Conservation (phyloP, 306 rosid genomes). For the Gillenia trifoliata region DNA sequence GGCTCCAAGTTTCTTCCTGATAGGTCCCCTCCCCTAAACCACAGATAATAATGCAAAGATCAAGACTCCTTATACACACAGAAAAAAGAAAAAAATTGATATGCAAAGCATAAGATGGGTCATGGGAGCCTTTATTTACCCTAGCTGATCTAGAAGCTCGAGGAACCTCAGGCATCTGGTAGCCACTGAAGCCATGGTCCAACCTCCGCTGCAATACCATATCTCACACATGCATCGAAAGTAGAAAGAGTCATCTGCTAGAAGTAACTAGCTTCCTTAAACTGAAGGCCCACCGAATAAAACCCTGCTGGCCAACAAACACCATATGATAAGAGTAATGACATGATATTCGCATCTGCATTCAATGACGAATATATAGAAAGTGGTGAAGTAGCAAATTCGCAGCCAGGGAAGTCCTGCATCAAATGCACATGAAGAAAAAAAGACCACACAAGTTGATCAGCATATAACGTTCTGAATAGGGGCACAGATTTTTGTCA, state of each 20-base stretch:
- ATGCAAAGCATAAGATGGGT: neutral
- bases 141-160: conserved; percentile 60
- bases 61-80: conserved; percentile 11
- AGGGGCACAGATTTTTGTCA: neutral
- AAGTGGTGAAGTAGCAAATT: neutral
- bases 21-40: conserved; percentile 55
- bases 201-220: conserved; percentile 50
- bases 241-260: conserved; percentile 43
- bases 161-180: conserved; percentile 56
- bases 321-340: neutral
- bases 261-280: too few species aligned
- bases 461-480: neutral
- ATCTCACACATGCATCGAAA: conserved; percentile 42
- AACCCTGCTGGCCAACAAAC: too few species aligned
- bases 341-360: neutral
- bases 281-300: too few species aligned
- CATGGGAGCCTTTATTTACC: conserved; percentile 39
- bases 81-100: neutral
- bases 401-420: neutral
- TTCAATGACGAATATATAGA: neutral
- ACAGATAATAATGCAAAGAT: conserved; percentile 20
- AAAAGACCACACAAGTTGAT: neutral
- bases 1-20: conserved; percentile 43
- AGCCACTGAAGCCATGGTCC: conserved; percentile 56
- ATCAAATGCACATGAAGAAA: neutral